Conservation (phyloP, 345 rosid genomes). For the Aurinia saxatilis region DNA sequence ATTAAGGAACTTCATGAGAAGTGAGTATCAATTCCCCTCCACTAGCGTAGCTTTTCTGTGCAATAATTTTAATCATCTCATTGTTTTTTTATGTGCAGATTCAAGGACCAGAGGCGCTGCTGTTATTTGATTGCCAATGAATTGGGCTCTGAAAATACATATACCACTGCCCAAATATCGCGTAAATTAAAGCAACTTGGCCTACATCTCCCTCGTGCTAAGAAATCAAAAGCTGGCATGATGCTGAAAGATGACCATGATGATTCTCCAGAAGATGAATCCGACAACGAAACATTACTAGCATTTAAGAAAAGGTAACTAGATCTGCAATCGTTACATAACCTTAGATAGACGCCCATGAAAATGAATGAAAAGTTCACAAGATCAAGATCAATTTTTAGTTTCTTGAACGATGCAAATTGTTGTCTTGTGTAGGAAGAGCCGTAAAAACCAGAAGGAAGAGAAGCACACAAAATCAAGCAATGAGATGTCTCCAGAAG, state of each 20-base stretch:
- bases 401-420: constrained; percentile 1
- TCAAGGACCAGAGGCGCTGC: constrained; percentile 71
- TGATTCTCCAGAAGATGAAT: constrained; percentile 30
- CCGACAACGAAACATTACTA: constrained; percentile 55
- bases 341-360: neutral
- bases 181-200: constrained; percentile 85
- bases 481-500: constrained; percentile 22
- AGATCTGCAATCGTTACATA: neutral
- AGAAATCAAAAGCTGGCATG: constrained; percentile 35
- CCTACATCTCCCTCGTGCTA: constrained; percentile 37
- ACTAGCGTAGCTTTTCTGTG: neutral
- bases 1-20: constrained; percentile 64
- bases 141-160: constrained; percentile 47
- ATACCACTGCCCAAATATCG: constrained; percentile 69
- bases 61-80: neutral
- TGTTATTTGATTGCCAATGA: constrained; percentile 68
- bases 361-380: neutral
- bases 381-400: neutral
- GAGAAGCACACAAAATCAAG: constrained; percentile 14
- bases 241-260: constrained; percentile 42
- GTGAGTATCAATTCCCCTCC: constrained; percentile 42
- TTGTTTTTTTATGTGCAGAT: constrained; percentile 37
- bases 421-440: constrained; percentile 20
- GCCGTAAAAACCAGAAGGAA: constrained; percentile 1
- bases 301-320: constrained; percentile 62